These are phyloP conservation scores for Mucor irregularis DNA, from an alignment of 371 early-diverging fungal species.

Conservation along the genomic window DNA sequence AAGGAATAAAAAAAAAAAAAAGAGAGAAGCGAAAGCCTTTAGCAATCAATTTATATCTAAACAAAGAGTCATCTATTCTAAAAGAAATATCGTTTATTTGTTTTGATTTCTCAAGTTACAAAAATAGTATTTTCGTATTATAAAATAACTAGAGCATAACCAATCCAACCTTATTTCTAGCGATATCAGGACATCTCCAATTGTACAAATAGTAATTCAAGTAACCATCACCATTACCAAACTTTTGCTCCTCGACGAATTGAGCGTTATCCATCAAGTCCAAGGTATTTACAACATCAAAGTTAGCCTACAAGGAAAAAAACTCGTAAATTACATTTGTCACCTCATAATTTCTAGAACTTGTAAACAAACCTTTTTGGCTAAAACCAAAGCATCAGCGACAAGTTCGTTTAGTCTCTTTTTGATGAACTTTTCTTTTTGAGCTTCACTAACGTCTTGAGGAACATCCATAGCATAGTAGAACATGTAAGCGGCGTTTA, in stretches of 20 bases:
- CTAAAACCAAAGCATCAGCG: constrained; percentile 77
- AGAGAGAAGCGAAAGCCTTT: not conserved
- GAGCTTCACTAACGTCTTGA: constrained; percentile 21
- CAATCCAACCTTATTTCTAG: constrained; percentile 74
- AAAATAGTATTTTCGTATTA: not conserved
- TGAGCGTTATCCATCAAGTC: constrained; percentile 81
- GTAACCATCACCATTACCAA: constrained; percentile 91
- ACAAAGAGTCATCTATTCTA: no score
- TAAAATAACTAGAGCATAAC: constrained; percentile 71
- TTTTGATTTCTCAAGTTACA: not conserved
- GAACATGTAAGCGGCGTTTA: constrained; percentile 92
- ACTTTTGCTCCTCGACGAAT: constrained; percentile 82
- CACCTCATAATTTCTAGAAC: not conserved
- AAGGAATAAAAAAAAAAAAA: not conserved
- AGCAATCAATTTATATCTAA: no score
- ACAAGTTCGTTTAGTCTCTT: constrained; percentile 63
- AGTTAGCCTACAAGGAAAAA: constrained; percentile 37
- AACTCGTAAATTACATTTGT: not conserved
- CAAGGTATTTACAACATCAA: constrained; percentile 94
- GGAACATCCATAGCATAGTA: constrained; percentile 80
- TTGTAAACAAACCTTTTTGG: constrained; percentile 55
- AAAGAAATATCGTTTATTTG: constrained; percentile 2
- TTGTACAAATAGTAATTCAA: constrained; percentile 96
- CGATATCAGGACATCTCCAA: constrained; percentile 77
- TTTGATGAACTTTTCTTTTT: constrained; percentile 47